Percentiles rank a stretch among this genome's conserved stretches.
Evolutionary conservation across 192 early-diverging fungal species (phyloP).

Genomic region (Entomortierella lignicola): DNA sequence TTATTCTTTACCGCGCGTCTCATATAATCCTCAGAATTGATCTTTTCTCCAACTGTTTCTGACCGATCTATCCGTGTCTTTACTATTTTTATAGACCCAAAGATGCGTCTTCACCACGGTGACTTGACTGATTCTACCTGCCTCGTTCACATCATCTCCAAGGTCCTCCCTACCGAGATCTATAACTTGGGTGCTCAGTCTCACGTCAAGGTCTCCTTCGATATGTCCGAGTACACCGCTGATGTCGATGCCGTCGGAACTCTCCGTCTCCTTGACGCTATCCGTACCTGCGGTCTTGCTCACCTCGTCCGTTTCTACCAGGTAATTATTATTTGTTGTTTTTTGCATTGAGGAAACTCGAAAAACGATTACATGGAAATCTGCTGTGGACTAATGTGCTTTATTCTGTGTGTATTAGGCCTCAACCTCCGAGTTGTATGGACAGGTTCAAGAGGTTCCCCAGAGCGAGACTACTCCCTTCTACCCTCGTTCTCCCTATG

Average conservation of each 20-base stretch:
- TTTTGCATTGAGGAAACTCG: not conserved
- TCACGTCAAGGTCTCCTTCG: constrained; percentile 77
- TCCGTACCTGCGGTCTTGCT: constrained; percentile 76
- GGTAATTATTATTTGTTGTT: constrained; percentile 17
- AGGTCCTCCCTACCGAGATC: constrained; percentile 79
- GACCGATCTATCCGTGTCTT: not conserved
- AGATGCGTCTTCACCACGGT: constrained; percentile 83
- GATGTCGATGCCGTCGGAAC: constrained; percentile 85
- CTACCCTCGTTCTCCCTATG: constrained; percentile 56
- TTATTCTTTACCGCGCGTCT: not conserved
- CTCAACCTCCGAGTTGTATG: not conserved
- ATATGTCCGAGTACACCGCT: constrained; percentile 85
- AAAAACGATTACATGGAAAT: no score
- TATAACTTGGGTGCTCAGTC: constrained; percentile 86
- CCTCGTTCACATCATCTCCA: constrained; percentile 77
- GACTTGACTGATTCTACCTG: constrained; percentile 84
- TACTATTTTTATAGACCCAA: constrained; percentile 52
- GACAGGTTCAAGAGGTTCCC: not conserved
- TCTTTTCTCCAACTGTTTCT: not conserved
- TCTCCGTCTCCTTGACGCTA: constrained; percentile 82
- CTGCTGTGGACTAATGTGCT: not conserved
- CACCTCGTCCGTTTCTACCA: constrained; percentile 71
- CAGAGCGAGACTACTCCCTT: not conserved
- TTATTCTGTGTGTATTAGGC: not conserved
- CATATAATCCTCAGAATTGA: no score